A percentile compares a stretch with the other conserved stretches of the same genome.
phyloP scores from a whole-genome alignment of 495 filamentous ascomycete genomes.

The Oleoguttula mirabilis region DNA sequence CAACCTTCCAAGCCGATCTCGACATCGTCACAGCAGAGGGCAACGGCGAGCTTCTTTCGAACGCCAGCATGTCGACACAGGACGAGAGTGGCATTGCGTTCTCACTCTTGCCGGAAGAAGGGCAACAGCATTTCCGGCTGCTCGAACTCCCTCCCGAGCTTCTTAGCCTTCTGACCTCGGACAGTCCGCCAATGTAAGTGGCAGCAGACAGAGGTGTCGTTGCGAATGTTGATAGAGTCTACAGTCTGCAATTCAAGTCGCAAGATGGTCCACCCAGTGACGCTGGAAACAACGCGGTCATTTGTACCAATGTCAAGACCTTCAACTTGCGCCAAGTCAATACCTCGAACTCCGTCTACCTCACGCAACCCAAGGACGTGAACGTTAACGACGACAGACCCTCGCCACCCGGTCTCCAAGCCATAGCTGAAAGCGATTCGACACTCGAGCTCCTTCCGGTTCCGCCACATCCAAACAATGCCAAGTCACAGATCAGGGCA shows the following conservation, averaged over 20 bases:
- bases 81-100: slow-evolving; percentile 49
- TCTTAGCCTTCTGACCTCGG: slow-evolving; percentile 42
- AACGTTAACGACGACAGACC: slow-evolving; percentile 24
- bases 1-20: too few species aligned
- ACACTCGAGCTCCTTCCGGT: slow-evolving; percentile 48
- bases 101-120: slow-evolving; percentile 39
- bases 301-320: slow-evolving; percentile 57
- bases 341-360: slow-evolving; percentile 74
- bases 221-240: too few species aligned
- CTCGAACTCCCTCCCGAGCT: slow-evolving; percentile 74
- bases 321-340: slow-evolving; percentile 81
- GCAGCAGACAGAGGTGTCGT: too few species aligned
- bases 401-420: slow-evolving; percentile 37
- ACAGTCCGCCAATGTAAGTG: slow-evolving; percentile 25
- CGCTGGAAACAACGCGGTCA: slow-evolving; percentile 49
- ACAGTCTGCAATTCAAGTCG: slow-evolving; percentile 57
- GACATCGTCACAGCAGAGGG: too few species aligned
- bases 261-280: slow-evolving; percentile 17
- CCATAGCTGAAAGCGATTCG: slow-evolving; percentile 59
- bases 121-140: slow-evolving; percentile 54
- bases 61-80: slow-evolving; percentile 55
- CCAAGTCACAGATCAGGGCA: slow-evolving; percentile 22
- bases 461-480: slow-evolving; percentile 10
- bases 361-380: slow-evolving; percentile 41
- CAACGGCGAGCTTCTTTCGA: too few species aligned